Evolutionary conservation across 108 stramenopile species (phyloP), one percentile per base, ranked within the genome.

Genomic region (Cyclotella sp.): DNA sequence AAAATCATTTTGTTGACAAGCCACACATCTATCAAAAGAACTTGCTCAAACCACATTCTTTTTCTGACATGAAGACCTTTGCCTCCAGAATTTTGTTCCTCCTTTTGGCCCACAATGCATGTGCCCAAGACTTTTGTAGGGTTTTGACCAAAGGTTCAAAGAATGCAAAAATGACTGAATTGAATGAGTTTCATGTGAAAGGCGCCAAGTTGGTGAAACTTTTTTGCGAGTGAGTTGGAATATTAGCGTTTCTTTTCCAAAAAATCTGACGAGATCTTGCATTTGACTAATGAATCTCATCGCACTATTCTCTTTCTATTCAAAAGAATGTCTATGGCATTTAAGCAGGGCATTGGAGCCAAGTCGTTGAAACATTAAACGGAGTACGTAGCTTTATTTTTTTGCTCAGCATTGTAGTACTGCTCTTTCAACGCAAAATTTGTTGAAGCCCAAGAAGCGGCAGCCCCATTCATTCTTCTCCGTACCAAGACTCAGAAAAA

Each of bases 41-140:
- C 24, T 7, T 3, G 12, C 55, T 26, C 55, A 21, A 58, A 49
- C 15, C 47, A 9, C 15, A 49, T n/a, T n/a, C 47, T 49, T 49
- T 58, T n/a, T 51, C 49, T 21, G 24, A 26, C 26, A 58, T 58
- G 55, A 58, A 58, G 55, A 58, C 55, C 55, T 58, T 58, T 9
- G 16, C 24, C 55, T 58, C 55, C 26, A 28, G 19, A 3, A 51
- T 51, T 19, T 19, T 51, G 6, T 16, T 26, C 55, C 55, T 58
- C 22, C 55, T 58, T 21, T 14, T 24, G 12, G 0, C 24, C 26
- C 19, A 3, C 22, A 24, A 13, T 9, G 24, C 55, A 13, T 26
- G 24, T 21, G 55, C 26, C 55, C 22, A 58, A 9, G 55, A 58
- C 16, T 58, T 58, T 27, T 6, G 55, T 24, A 28, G 55, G 24